phyloP scores from a whole-genome alignment of 2,329 filamentous ascomycete species.

The Diaporthe nobilis region DNA sequence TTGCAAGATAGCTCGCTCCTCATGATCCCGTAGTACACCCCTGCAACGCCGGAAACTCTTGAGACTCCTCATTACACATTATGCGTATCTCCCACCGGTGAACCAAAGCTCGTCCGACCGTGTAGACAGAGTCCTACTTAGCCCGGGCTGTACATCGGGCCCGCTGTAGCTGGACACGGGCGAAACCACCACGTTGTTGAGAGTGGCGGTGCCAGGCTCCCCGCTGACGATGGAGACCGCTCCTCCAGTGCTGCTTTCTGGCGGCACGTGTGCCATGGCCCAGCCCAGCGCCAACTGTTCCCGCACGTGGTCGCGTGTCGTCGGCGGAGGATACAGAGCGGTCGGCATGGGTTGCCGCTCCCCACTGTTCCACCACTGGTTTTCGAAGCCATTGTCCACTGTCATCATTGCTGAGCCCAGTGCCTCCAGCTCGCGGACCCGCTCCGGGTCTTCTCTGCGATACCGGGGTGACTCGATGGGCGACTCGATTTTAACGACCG shows the following conservation, averaged over 20 bases:
- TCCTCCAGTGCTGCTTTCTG: constrained; percentile 25
- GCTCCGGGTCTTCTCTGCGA: constrained; percentile 52
- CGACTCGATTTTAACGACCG: constrained; percentile 45
- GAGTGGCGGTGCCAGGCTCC: constrained; percentile 39
- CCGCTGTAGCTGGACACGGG: constrained; percentile 54
- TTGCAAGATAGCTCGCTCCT: background rate
- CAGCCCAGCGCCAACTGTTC: constrained; percentile 48
- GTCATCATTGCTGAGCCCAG: constrained; percentile 69
- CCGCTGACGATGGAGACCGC: constrained; percentile 50
- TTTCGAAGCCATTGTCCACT: constrained; percentile 71
- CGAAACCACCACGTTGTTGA: constrained; percentile 53
- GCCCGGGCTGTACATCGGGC: constrained; percentile 45
- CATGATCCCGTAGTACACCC: background rate
- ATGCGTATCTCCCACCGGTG: constrained; percentile 44
- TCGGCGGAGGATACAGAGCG: constrained; percentile 45
- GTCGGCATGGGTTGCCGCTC: constrained; percentile 48
- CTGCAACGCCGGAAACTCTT: background rate
- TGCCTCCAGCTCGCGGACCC: constrained; percentile 59
- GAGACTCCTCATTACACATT: background rate
- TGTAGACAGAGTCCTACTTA: constrained; percentile 55
- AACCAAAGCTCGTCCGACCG: constrained; percentile 60
- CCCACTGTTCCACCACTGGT: constrained; percentile 71
- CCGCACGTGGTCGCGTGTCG: constrained; percentile 44
- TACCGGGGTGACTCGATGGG: constrained; percentile 43
- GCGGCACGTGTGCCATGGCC: constrained; percentile 45